These are phyloP conservation scores for Hortiboletus flavorubellus DNA, from an alignment of 768 basidiomycete species.

Conservation along the genomic window DNA sequence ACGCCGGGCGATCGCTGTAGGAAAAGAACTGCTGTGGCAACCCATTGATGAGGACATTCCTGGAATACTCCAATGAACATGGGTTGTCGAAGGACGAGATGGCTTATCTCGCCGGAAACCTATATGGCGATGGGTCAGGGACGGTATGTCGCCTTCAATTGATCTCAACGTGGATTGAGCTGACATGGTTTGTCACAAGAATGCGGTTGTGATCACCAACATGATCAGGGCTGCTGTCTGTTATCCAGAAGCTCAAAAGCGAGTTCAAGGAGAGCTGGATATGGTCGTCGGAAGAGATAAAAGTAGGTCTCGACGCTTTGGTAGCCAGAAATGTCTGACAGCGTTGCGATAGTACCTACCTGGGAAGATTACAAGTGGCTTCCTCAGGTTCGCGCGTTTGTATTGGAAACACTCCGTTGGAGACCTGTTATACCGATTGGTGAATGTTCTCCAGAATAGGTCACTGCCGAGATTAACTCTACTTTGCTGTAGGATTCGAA, in stretches of 20 bases:
- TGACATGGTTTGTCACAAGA: constrained; percentile 22
- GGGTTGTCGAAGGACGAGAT: constrained; percentile 49
- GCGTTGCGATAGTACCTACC: constrained; percentile 28
- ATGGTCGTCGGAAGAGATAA: constrained; percentile 41
- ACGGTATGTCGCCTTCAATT: constrained; percentile 31
- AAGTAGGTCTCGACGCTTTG: constrained; percentile 3
- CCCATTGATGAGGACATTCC: constrained; percentile 49
- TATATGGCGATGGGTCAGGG: constrained; percentile 59
- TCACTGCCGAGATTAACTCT: neutral
- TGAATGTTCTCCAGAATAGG: neutral
- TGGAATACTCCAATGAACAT: constrained; percentile 46
- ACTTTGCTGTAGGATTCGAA: constrained; percentile 38
- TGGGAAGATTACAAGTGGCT: constrained; percentile 33
- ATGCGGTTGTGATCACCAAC: constrained; percentile 48
- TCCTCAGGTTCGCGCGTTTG: constrained; percentile 35
- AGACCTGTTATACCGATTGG: constrained; percentile 29
- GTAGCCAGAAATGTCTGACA: neutral
- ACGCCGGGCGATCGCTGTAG: constrained; percentile 2
- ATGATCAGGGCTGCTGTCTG: constrained; percentile 52
- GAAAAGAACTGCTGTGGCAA: neutral
- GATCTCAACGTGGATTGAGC: neutral
- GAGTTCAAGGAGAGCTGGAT: constrained; percentile 54
- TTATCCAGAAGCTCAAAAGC: constrained; percentile 47
- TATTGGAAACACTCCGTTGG: constrained; percentile 37
- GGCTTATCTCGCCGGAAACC: constrained; percentile 54